These are phyloP conservation scores for Citrus reticulata DNA, from an alignment of 345 rosid species.

Conservation along the genomic window DNA sequence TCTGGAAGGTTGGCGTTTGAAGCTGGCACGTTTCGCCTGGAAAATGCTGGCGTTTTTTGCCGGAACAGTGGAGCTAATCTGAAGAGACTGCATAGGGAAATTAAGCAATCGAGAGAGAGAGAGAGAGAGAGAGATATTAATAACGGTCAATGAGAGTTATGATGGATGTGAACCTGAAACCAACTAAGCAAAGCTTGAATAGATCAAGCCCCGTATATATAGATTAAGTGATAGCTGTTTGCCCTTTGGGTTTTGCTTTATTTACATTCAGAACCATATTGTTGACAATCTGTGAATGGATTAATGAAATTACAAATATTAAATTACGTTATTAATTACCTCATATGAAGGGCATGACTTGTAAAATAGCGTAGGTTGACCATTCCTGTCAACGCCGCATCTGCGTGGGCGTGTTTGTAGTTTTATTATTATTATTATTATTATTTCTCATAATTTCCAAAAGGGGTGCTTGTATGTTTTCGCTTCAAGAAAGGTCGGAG, in stretches of 20 bases:
- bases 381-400: not conserved
- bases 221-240: not conserved
- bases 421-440: not conserved
- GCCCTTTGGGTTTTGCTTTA: not conserved
- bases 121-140: not conserved
- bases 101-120: not conserved
- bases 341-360: not conserved
- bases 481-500: not conserved
- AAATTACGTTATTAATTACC: not conserved
- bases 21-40: constrained; percentile 41
- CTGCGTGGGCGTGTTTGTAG: not conserved
- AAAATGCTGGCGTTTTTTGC: constrained; percentile 39
- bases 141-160: not conserved
- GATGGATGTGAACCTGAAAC: not conserved
- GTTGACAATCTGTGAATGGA: no score
- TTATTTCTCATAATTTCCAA: not conserved
- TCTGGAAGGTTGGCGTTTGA: constrained; percentile 46
- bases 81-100: constrained; percentile 28
- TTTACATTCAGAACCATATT: not conserved
- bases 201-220: not conserved
- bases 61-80: constrained; percentile 43
- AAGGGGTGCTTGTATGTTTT: no score
- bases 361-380: not conserved
- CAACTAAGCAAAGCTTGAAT: not conserved
- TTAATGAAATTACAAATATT: not conserved